Percentiles rank a stretch among this genome's conserved stretches.
These are phyloP conservation scores for Penicillium aurantiogriseum DNA, from an alignment of 2,329 filamentous ascomycete species.

Conservation along the genomic window DNA sequence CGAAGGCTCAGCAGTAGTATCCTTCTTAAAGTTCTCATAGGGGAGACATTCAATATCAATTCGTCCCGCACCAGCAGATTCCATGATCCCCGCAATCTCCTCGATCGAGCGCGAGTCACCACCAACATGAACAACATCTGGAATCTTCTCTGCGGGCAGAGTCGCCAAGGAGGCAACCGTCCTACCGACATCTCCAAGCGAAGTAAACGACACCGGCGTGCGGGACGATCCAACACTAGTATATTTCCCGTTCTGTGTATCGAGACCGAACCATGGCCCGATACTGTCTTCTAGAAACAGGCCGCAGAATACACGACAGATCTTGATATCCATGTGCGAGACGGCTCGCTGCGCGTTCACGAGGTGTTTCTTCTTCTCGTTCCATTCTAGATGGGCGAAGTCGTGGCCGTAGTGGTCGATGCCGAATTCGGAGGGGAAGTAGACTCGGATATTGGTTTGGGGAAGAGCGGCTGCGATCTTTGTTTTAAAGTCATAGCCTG, in stretches of 20 bases:
- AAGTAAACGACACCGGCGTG: constrained; percentile 32
- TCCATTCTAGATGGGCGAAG: constrained; percentile 12
- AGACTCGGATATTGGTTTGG: constrained; percentile 29
- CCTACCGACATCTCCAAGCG: constrained; percentile 32
- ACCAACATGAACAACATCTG: constrained; percentile 9
- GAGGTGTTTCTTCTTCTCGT: constrained; percentile 5
- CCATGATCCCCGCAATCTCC: constrained; percentile 12
- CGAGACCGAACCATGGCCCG: constrained; percentile 38
- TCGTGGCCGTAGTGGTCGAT: constrained; percentile 35
- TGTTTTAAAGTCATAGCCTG: constrained; percentile 32
- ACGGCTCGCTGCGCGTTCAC: constrained; percentile 11
- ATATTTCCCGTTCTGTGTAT: constrained; percentile 26
- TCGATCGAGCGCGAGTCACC: constrained; percentile 13
- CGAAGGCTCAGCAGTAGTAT: constrained; percentile 18
- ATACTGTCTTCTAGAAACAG: constrained; percentile 4
- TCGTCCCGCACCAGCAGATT: constrained; percentile 7
- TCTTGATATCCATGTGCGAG: not conserved
- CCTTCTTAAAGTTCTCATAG: constrained; percentile 26
- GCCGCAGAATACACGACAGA: constrained; percentile 2
- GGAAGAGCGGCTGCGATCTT: constrained; percentile 26
- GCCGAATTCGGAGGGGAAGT: constrained; percentile 39
- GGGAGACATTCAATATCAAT: constrained; percentile 7
- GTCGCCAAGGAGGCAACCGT: constrained; percentile 29
- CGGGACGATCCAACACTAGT: constrained; percentile 28
- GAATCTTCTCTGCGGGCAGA: constrained; percentile 18